A percentile compares a stretch with the other conserved stretches of the same genome.
These are phyloP conservation scores for Verticillium longisporum DNA, from an alignment of 2,329 filamentous ascomycete species.

Conservation along the genomic window DNA sequence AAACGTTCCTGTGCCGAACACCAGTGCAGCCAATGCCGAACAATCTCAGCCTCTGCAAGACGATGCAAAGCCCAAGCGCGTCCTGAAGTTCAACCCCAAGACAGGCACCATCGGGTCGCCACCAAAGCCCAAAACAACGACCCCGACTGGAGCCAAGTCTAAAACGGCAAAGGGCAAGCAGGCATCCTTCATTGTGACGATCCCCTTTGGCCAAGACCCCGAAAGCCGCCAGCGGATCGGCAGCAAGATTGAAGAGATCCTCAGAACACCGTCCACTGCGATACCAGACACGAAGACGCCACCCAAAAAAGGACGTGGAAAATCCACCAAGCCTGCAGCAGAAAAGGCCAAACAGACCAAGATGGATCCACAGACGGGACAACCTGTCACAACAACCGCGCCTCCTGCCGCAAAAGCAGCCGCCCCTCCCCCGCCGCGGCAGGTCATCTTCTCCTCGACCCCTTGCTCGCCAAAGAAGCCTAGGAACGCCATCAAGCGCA, in stretches of 20 bases:
- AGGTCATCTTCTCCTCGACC: slow-evolving; percentile 41
- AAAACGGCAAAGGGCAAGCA: slow-evolving; percentile 3
- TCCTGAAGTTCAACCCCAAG: slow-evolving; percentile 50
- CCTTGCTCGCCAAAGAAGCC: slow-evolving; percentile 43
- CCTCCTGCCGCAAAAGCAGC: slow-evolving; percentile 25
- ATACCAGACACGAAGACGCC: slow-evolving; percentile 16
- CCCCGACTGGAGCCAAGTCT: slow-evolving; percentile 10
- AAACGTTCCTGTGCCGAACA: background rate
- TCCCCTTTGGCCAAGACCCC: slow-evolving; percentile 22
- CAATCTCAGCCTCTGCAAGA: slow-evolving; percentile 1
- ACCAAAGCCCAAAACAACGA: slow-evolving; percentile 41
- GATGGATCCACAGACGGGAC: background rate
- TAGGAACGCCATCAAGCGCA: slow-evolving; percentile 20
- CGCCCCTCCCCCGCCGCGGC: background rate
- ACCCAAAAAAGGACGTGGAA: slow-evolving; percentile 9
- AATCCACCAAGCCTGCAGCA: slow-evolving; percentile 18
- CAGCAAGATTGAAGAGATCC: slow-evolving; percentile 55
- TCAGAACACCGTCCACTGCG: slow-evolving; percentile 23
- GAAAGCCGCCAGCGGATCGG: slow-evolving; percentile 43
- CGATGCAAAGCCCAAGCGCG: slow-evolving; percentile 33
- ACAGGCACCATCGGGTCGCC: slow-evolving; percentile 59
- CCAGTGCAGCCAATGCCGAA: slow-evolving; percentile 1
- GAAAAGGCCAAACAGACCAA: slow-evolving; percentile 15
- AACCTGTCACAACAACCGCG: slow-evolving; percentile 27
- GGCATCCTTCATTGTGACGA: slow-evolving; percentile 4